These are phyloP conservation scores for Colletotrichum cuscutae DNA, from an alignment of 2,329 filamentous ascomycete species.

Conservation along the genomic window DNA sequence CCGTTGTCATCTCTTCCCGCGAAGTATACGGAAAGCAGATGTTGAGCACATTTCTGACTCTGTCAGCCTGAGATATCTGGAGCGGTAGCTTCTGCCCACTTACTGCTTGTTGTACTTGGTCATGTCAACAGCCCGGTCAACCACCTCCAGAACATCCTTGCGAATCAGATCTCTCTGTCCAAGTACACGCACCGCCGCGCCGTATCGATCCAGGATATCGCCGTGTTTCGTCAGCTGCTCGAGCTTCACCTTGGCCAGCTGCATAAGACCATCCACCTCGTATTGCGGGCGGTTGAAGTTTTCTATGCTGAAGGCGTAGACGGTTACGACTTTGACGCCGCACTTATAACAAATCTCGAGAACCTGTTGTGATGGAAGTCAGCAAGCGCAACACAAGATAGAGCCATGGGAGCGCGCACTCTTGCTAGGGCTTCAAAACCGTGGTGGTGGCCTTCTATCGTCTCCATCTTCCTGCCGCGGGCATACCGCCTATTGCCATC, in stretches of 20 bases:
- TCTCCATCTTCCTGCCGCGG: slow-evolving; percentile 90
- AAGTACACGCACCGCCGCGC: slow-evolving; percentile 85
- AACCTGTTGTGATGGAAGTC: slow-evolving; percentile 65
- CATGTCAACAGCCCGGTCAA: slow-evolving; percentile 86
- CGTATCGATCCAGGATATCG: slow-evolving; percentile 91
- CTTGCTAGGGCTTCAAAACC: slow-evolving; percentile 95
- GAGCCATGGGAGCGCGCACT: slow-evolving; percentile 58
- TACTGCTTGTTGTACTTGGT: slow-evolving; percentile 88
- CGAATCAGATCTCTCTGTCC: slow-evolving; percentile 87
- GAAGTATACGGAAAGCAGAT: slow-evolving; percentile 99
- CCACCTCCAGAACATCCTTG: slow-evolving; percentile 86
- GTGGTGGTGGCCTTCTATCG: slow-evolving; percentile 93
- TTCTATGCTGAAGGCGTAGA: slow-evolving; percentile 98
- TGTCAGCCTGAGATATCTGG: slow-evolving; percentile 32
- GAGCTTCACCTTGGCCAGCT: slow-evolving; percentile 95
- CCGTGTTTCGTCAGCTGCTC: slow-evolving; percentile 93
- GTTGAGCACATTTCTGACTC: slow-evolving; percentile 72
- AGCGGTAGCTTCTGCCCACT: slow-evolving; percentile 33
- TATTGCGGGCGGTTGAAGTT: slow-evolving; percentile 98
- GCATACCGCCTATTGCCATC: slow-evolving; percentile 97
- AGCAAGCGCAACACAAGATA: slow-evolving; percentile 22
- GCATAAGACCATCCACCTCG: slow-evolving; percentile 97
- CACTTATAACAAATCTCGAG: slow-evolving; percentile 98
- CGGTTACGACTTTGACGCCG: slow-evolving; percentile 94
- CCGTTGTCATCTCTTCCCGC: slow-evolving; percentile 91